Conservation (phyloP, 306 rosid genomes). For the Leucaena leucocephala region DNA sequence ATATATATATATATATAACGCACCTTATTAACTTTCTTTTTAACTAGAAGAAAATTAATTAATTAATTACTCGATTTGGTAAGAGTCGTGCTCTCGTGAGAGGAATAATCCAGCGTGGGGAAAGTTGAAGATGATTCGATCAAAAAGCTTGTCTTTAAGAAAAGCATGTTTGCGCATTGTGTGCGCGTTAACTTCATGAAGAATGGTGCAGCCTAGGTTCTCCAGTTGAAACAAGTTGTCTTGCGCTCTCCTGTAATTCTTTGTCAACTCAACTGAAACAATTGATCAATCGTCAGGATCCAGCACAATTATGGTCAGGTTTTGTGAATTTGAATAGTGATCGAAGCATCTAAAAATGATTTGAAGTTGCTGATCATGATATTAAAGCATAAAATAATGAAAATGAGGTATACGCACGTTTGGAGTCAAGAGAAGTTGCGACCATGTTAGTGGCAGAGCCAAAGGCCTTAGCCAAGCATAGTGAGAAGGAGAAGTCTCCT, state of each 20-base stretch:
- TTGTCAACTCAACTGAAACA: background rate
- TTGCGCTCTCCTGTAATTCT: background rate
- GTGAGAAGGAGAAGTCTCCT: slow-evolving; percentile 60
- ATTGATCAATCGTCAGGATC: too few species aligned
- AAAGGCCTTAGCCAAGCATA: slow-evolving; percentile 45
- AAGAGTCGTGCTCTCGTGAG: too few species aligned
- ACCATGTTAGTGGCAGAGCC: slow-evolving; percentile 44
- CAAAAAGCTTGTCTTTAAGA: background rate
- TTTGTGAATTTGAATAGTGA: too few species aligned
- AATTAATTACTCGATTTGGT: too few species aligned
- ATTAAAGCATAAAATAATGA: too few species aligned
- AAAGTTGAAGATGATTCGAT: slow-evolving; percentile 40
- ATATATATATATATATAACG: too few species aligned
- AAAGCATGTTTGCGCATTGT: slow-evolving; percentile 26
- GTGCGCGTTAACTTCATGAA: slow-evolving; percentile 41
- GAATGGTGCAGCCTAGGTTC: slow-evolving; percentile 29
- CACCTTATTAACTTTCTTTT: too few species aligned
- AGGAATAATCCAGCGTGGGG: slow-evolving; percentile 46
- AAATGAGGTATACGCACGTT: background rate
- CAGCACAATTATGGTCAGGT: too few species aligned
- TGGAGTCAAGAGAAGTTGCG: slow-evolving; percentile 51
- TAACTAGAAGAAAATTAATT: too few species aligned
- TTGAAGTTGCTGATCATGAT: too few species aligned
- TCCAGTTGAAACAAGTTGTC: slow-evolving; percentile 32
- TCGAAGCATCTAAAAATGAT: too few species aligned